These are phyloP conservation scores for Mucor circinelloides DNA, from an alignment of 371 early-diverging fungal genomes.

Conservation along the genomic window DNA sequence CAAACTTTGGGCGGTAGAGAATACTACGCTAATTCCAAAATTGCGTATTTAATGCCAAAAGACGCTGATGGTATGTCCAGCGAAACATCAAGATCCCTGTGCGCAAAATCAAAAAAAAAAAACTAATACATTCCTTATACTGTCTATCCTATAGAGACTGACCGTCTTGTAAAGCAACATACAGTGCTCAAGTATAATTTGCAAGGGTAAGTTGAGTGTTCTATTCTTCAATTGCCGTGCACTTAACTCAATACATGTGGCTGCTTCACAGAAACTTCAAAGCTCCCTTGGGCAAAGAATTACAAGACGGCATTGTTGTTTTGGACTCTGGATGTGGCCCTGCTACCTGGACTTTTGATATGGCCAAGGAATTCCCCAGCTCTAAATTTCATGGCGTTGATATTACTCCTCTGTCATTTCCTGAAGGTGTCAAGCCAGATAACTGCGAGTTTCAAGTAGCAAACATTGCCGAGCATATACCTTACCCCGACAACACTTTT, in stretches of 20 bases:
- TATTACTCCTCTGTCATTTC: slow-evolving; percentile 21
- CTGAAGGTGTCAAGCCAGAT: slow-evolving; percentile 15
- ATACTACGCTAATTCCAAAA: neutral
- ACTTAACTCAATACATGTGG: neutral
- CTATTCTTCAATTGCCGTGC: neutral
- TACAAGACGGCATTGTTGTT: slow-evolving; percentile 21
- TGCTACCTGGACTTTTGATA: slow-evolving; percentile 33
- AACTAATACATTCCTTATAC: neutral
- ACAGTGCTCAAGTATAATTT: neutral
- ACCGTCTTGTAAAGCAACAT: neutral
- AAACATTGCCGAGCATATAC: slow-evolving; percentile 21
- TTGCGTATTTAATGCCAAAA: neutral
- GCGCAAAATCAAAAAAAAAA: neutral
- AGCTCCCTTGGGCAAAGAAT: slow-evolving; percentile 13
- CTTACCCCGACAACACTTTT: slow-evolving; percentile 27
- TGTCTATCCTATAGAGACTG: neutral
- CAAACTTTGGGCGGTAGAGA: neutral
- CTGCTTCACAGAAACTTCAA: slow-evolving; percentile 17
- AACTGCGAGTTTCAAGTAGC: slow-evolving; percentile 21
- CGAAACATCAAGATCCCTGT: neutral
- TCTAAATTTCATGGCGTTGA: slow-evolving; percentile 47
- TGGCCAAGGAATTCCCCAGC: slow-evolving; percentile 44
- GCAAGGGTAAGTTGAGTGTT: neutral
- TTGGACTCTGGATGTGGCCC: slow-evolving; percentile 28
- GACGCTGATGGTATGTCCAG: neutral